These are phyloP conservation scores for Neurospora sp. DNA, from an alignment of 495 filamentous ascomycete species.

Conservation along the genomic window DNA sequence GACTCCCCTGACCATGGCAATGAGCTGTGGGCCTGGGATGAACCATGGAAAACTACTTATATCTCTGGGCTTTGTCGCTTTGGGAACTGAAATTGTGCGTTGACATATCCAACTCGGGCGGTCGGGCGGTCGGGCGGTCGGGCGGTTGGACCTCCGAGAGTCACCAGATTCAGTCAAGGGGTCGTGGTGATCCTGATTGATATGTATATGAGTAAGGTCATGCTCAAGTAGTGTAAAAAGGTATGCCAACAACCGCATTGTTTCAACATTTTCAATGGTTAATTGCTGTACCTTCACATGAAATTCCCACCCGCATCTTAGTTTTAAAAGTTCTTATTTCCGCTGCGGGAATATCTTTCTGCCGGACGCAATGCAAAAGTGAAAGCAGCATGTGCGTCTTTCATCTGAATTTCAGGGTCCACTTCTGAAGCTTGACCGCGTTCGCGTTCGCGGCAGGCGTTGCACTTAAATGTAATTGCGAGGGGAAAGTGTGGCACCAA, in stretches of 20 bases:
- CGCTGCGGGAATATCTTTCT: background rate
- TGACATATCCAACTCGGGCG: background rate
- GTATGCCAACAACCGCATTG: background rate
- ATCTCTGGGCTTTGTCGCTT: background rate
- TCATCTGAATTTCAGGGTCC: background rate
- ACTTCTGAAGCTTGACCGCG: background rate
- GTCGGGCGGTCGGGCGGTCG: no score
- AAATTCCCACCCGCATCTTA: background rate
- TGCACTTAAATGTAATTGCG: background rate
- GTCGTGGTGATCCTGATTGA: background rate
- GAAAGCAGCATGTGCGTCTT: background rate
- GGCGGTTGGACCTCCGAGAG: background rate
- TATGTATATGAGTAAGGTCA: background rate
- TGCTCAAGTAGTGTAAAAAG: background rate
- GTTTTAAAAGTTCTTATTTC: background rate
- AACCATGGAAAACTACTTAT: background rate
- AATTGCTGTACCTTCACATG: background rate
- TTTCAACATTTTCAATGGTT: background rate
- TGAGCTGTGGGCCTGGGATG: background rate
- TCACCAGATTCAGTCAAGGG: background rate
- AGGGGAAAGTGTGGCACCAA: background rate
- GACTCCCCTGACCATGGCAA: background rate
- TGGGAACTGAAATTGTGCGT: background rate
- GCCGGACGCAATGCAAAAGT: background rate
- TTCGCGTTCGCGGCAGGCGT: background rate